Evolutionary conservation across 2,329 filamentous ascomycete genomes (phyloP).

Genomic region (Periconia digitata): DNA sequence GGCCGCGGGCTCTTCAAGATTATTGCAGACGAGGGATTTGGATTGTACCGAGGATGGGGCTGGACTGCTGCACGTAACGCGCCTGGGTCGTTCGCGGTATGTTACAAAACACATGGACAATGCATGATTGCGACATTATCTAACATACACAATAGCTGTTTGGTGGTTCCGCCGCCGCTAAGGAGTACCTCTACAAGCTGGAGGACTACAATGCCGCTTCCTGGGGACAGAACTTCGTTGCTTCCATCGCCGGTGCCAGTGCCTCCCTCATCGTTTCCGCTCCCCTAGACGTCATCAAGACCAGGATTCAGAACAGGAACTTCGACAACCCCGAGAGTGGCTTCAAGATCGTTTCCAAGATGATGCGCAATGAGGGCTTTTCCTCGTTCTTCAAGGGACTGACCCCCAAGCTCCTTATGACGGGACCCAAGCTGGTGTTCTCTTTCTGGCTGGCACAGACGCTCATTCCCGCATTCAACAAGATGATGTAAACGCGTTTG

Average conservation of each 20-base stretch:
- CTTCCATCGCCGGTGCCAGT: constrained; percentile 91
- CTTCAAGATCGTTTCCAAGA: constrained; percentile 86
- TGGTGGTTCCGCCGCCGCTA: constrained; percentile 94
- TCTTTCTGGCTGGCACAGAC: constrained; percentile 99
- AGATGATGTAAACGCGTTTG: constrained; percentile 54
- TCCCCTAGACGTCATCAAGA: constrained; percentile 98
- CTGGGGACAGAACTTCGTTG: constrained; percentile 97
- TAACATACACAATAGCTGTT: constrained; percentile 67
- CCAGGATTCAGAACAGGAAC: constrained; percentile 95
- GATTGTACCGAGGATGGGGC: constrained; percentile 91
- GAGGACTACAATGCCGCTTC: constrained; percentile 92
- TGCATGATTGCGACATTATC: constrained; percentile 1
- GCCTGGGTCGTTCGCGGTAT: constrained; percentile 91
- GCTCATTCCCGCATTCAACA: constrained; percentile 88
- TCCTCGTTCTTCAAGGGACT: constrained; percentile 96
- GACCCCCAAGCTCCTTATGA: constrained; percentile 97
- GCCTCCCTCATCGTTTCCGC: constrained; percentile 96
- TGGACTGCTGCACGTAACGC: constrained; percentile 98
- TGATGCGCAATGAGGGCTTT: constrained; percentile 87
- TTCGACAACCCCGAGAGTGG: constrained; percentile 97
- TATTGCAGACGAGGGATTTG: constrained; percentile 90
- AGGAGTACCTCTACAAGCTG: constrained; percentile 90
- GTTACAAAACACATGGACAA: constrained; percentile 41
- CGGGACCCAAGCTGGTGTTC: constrained; percentile 97
- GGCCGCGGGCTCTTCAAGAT: constrained; percentile 90